Evolutionary conservation across 129 eudicot species (phyloP), one percentile per base, ranked within the genome.

Genomic region (Glebionis coronaria): DNA sequence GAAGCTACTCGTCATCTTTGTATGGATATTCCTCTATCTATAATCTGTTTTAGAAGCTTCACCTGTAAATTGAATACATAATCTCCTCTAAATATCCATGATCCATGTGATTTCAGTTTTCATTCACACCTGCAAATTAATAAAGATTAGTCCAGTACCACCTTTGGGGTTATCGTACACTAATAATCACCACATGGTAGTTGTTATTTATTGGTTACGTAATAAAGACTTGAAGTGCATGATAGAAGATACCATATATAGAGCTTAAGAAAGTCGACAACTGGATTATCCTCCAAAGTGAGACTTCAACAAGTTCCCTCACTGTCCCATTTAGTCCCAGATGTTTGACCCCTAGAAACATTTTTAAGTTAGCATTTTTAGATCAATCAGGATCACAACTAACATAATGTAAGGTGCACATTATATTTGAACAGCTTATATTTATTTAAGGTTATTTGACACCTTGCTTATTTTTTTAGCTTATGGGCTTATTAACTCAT

Each of bases 241-340:
- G 23, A 56, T 20, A 75, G 6, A 69, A 38, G 85, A 61, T 58
- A 90, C 99, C 99, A 94, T 94, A 78, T 94, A 97, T 52, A 94
- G 84, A 72, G 99, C 83, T 94, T 95, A 68, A 94, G 97, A 74
- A 94, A 94, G 66, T 90, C 99, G n/a, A 94, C 99, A 25, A 94
- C 79, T 28, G 99, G 99, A 56, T 89, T 94, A 76, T 94, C 99
- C 79, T 94, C 99, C 81, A 94, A 73, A 42, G 90, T 82, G 23
- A 94, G 73, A 59, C 97, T 94, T 87, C 99, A 94, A 44, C 81
- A 82, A 51, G 95, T 87, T 69, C 99, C 99, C 68, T 90, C 97
- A 9, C 85, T 21, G 65, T 94, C 95, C 99, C 97, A 94, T 55
- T 89, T 89, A 55, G 88, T 75, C 67, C 90, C 97, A 27, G 97